These are phyloP conservation scores for Capniomyces stellatus DNA, from an alignment of 371 early-diverging fungal genomes.

Conservation along the genomic window DNA sequence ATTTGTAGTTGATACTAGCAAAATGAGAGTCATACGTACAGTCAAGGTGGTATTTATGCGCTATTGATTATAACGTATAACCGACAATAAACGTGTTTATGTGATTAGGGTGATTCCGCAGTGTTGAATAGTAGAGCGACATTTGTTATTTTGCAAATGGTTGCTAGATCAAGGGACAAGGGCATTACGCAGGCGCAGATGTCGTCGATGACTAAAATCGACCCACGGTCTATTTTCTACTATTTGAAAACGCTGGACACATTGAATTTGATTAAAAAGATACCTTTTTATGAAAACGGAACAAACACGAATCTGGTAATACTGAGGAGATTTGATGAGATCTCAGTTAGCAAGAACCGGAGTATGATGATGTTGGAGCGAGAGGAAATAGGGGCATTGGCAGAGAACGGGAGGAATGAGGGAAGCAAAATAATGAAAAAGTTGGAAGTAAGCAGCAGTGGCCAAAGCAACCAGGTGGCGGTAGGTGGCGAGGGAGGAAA, in stretches of 20 bases:
- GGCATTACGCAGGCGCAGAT: slow-evolving; percentile 39
- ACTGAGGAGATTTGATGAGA: slow-evolving; percentile 9
- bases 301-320: slow-evolving; percentile 26
- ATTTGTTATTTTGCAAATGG: slow-evolving; percentile 12
- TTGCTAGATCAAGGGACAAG: slow-evolving; percentile 25
- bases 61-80: not conserved
- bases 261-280: slow-evolving; percentile 26
- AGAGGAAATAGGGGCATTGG: too few species aligned
- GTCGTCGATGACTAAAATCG: slow-evolving; percentile 25
- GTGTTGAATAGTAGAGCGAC: not conserved
- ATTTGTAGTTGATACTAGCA: not conserved
- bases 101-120: not conserved
- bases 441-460: not conserved
- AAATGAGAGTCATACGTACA: not conserved
- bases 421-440: not conserved
- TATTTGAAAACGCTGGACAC: slow-evolving; percentile 30
- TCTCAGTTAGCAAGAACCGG: not conserved
- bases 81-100: too few species aligned
- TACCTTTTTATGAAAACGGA: slow-evolving; percentile 19
- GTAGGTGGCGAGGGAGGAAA: not conserved
- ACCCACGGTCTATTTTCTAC: slow-evolving; percentile 42
- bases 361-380: too few species aligned
- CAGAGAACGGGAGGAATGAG: not conserved
- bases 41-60: not conserved
- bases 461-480: not conserved